A percentile compares a stretch with the other conserved stretches of the same genome.
Conservation (phyloP, 768 basidiomycete species). For the Daedalea quercina region DNA sequence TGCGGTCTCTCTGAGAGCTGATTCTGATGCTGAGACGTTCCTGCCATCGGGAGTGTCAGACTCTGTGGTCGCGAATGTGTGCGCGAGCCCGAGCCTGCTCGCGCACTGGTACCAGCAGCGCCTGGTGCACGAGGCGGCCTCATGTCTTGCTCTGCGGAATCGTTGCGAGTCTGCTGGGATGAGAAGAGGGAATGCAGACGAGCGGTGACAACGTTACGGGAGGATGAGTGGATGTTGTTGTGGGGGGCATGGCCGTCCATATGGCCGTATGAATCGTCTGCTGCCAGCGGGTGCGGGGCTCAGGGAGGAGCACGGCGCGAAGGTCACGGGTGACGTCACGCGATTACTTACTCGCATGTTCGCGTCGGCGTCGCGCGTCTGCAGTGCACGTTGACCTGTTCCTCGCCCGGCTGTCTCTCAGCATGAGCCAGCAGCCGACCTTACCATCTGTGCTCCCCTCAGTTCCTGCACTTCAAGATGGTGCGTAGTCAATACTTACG, state of each 20-base stretch:
- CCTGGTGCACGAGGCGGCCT: background rate
- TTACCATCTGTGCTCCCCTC: conserved; percentile 47
- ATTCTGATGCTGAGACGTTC: background rate
- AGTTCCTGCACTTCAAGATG: conserved; percentile 42
- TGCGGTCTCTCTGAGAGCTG: background rate
- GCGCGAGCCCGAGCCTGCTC: background rate
- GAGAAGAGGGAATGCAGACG: background rate
- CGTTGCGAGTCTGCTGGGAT: background rate
- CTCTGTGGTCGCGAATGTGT: background rate
- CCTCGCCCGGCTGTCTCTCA: background rate
- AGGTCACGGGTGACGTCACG: conserved; percentile 1
- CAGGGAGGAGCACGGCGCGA: background rate
- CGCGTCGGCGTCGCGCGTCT: no score
- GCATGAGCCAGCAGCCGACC: conserved; percentile 15
- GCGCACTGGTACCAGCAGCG: background rate
- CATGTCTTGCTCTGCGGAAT: background rate
- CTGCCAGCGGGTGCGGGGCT: background rate
- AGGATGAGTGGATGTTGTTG: background rate
- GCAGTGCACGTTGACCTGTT: background rate
- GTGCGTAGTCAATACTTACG: conserved; percentile 21
- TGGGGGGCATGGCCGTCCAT: conserved; percentile 1
- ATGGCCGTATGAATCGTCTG: background rate
- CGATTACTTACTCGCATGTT: no score
- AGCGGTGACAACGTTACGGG: background rate
- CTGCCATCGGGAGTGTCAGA: background rate